Base-by-base conservation (phyloP, 345 rosid genomes). In the Brassica rapa region DNA sequence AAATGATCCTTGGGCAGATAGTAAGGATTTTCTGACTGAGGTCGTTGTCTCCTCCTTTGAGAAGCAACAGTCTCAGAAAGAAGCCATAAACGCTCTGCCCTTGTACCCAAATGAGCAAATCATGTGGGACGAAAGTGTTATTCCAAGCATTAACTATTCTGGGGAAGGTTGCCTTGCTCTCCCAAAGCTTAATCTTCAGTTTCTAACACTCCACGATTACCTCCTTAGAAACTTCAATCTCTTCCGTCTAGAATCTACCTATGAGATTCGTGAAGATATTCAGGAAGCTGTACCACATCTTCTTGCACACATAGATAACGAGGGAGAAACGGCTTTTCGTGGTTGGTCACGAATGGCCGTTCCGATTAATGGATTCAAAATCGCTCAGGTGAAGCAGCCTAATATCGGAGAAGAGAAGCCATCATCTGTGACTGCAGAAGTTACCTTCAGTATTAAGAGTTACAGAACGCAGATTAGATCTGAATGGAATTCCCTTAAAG, bases 341-440 rank as follows among this genome's bases (percentile, higher is more conserved):
- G 99, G 99, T 66, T 95, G 98, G 99, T 95, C 99, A 68, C 89
- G 99, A 79, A 95, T 95, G 99, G 99, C 86, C 64, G 98, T 95
- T 72, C 98, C 99, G 5, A 83, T 93, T 72, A 91, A 77, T 80
- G 85, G 82, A 51, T 93, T 93, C 79, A 95, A 83, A 83, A 89
- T 93, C 71, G 69, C 86, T 55, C 91, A 86, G 86, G 92, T 91
- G 76, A 95, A 93, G 78, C 98, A 91, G 86, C 96, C 99, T 43
- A 95, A 93, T 82, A 93, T 95, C 59, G 99, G 99, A 77, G 99
- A 95, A 85, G 99, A 91, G 78, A 95, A 95, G 87, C 99, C 98
- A 7, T 82, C 98, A 60, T 87, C 94, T 41, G 98, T 91, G 77
- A 90, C 93, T 9, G 98, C 99, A 6, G 76, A 83, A 81, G 84